phyloP scores from a whole-genome alignment of 129 eudicot species.

The Rutidosis leptorrhynchoides region DNA sequence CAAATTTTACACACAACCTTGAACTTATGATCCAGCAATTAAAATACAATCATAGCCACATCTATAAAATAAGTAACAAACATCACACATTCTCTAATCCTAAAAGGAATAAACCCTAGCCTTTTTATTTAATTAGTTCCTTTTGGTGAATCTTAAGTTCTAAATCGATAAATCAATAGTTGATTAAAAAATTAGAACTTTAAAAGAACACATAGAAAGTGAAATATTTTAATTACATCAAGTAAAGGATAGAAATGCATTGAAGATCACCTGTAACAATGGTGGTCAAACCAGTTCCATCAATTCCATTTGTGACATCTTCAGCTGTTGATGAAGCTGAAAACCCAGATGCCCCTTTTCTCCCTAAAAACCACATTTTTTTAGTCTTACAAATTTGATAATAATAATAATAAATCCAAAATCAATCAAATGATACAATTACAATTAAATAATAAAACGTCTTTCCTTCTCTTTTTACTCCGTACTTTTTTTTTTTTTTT shows the following conservation, averaged over 20 bases:
- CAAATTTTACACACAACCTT: neutral
- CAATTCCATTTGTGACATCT: slow-evolving; percentile 62
- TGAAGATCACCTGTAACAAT: slow-evolving; percentile 51
- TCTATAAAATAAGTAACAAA: neutral
- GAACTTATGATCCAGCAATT: neutral
- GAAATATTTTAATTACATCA: neutral
- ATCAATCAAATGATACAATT: neutral
- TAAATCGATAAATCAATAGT: neutral
- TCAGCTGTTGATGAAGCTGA: slow-evolving; percentile 66
- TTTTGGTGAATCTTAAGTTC: neutral
- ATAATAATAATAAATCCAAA: slow-evolving; percentile 1
- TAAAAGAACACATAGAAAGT: neutral
- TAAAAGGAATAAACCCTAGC: slow-evolving; percentile 6
- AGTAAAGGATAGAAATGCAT: neutral
- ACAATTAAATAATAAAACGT: neutral
- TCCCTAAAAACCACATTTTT: slow-evolving; percentile 56
- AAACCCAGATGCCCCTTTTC: slow-evolving; percentile 67
- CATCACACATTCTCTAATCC: neutral
- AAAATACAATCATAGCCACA: neutral
- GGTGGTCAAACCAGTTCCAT: slow-evolving; percentile 60
- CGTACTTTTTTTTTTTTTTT: too few species aligned
- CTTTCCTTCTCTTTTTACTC: too few species aligned
- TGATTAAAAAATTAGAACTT: neutral
- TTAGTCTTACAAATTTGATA: neutral
- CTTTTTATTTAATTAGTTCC: neutral